Evolutionary conservation across 179 eudicot species (phyloP).

Genomic region (Spinacia oleracea): DNA sequence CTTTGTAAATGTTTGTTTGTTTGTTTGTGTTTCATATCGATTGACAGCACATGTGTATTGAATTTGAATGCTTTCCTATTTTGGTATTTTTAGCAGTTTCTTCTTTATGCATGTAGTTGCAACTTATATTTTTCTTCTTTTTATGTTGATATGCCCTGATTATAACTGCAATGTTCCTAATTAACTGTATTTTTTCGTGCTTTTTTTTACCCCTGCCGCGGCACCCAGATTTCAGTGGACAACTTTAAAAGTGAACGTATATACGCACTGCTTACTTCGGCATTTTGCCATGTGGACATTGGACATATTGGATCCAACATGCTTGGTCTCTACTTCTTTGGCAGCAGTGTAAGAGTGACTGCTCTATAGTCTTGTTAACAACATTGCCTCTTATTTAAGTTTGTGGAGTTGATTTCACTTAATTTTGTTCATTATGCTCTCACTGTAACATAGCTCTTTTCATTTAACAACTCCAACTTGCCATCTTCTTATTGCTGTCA

Average conservation of each 20-base stretch:
- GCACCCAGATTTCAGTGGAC: slow-evolving; percentile 75
- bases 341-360: slow-evolving; percentile 50
- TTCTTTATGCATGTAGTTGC: neutral
- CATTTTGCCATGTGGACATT: slow-evolving; percentile 68
- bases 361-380: slow-evolving; percentile 1
- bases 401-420: neutral
- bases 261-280: slow-evolving; percentile 78
- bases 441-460: neutral
- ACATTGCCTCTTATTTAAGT: neutral
- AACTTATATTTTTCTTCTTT: too few relatives aligned
- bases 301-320: slow-evolving; percentile 70
- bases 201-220: neutral
- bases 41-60: neutral
- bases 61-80: neutral
- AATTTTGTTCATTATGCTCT: neutral
- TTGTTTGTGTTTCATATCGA: neutral
- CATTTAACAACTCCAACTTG: neutral
- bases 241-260: slow-evolving; percentile 70
- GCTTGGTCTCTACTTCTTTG: slow-evolving; percentile 91
- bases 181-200: neutral
- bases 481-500: neutral
- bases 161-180: neutral
- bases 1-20: neutral
- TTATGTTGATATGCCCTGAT: neutral
- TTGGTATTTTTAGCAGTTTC: neutral